phyloP scores from a whole-genome alignment of 2,329 filamentous ascomycete species.

The Exophiala phaeomuriformis region DNA sequence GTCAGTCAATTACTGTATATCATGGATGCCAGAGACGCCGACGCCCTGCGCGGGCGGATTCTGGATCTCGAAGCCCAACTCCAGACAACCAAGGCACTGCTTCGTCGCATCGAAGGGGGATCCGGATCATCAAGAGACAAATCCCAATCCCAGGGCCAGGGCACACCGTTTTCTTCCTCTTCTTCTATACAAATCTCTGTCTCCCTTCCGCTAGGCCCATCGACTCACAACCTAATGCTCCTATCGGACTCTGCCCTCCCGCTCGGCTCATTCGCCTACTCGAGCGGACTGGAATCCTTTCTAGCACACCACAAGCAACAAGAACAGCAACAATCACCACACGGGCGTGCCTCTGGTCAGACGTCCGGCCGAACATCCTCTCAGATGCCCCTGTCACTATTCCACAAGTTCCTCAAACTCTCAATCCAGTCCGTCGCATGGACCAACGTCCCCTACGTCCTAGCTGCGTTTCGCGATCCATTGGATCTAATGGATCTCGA shows the following conservation, averaged over 20 bases:
- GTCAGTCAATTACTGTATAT: background rate
- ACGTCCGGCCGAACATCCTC: constrained; percentile 15
- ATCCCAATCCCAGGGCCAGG: background rate
- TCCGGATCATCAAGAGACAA: background rate
- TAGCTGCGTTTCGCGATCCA: constrained; percentile 48
- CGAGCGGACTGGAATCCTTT: constrained; percentile 57
- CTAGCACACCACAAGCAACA: constrained; percentile 48
- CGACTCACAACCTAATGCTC: constrained; percentile 43
- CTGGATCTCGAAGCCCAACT: constrained; percentile 44
- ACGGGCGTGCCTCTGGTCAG: no score
- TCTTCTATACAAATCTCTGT: constrained; percentile 5
- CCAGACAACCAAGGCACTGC: constrained; percentile 38
- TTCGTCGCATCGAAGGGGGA: constrained; percentile 6
- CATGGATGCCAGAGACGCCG: constrained; percentile 18
- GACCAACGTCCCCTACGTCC: constrained; percentile 54
- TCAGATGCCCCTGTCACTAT: constrained; percentile 36
- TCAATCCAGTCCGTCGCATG: constrained; percentile 52
- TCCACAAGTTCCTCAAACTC: constrained; percentile 50
- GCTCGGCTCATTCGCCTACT: constrained; percentile 59
- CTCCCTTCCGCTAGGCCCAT: constrained; percentile 18
- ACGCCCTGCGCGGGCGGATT: constrained; percentile 30
- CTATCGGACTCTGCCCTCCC: constrained; percentile 59
- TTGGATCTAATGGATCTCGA: constrained; percentile 47
- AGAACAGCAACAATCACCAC: no score
- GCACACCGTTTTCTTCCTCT: background rate